Percentiles rank a stretch among this genome's conserved stretches.
Evolutionary conservation across 2,329 filamentous ascomycete genomes (phyloP).

Genomic region (Blastomyces silverae): DNA sequence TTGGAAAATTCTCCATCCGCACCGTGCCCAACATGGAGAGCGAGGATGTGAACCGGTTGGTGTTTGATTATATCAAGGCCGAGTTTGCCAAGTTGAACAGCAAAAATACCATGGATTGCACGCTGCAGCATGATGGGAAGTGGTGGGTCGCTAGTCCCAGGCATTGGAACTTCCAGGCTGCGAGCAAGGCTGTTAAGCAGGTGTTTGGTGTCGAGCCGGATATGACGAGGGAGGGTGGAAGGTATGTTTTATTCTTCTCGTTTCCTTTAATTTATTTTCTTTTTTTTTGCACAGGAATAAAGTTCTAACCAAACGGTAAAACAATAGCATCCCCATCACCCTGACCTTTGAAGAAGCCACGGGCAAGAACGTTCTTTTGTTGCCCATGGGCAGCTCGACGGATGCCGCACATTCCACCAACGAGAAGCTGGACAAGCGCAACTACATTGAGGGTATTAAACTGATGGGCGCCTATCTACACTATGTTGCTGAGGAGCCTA

Average conservation of each 20-base stretch:
- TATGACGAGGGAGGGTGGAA: constrained; percentile 91
- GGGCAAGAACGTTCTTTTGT: constrained; percentile 89
- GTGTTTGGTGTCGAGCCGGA: constrained; percentile 93
- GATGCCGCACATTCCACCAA: constrained; percentile 97
- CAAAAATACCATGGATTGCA: constrained; percentile 84
- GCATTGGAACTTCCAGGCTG: constrained; percentile 97
- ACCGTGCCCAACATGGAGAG: constrained; percentile 98
- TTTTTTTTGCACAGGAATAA: background rate
- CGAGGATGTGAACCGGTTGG: constrained; percentile 74
- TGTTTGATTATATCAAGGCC: constrained; percentile 75
- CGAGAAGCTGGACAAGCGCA: constrained; percentile 93
- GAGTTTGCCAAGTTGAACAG: constrained; percentile 79
- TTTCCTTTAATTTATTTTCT: constrained; percentile 16
- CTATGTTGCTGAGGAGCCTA: constrained; percentile 87
- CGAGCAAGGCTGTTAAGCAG: constrained; percentile 89
- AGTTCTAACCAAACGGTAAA: constrained; percentile 19
- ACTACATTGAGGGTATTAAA: constrained; percentile 98
- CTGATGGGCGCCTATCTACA: constrained; percentile 89
- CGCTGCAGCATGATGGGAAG: constrained; percentile 82
- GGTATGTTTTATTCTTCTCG: constrained; percentile 44
- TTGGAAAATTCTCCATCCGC: constrained; percentile 96
- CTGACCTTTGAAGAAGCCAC: constrained; percentile 96
- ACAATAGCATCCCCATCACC: constrained; percentile 82
- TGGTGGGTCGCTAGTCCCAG: constrained; percentile 98
- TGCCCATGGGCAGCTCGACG: constrained; percentile 96